Conservation (phyloP, 352 stramenopile genomes). For the Globisporangium paroecandrum region DNA sequence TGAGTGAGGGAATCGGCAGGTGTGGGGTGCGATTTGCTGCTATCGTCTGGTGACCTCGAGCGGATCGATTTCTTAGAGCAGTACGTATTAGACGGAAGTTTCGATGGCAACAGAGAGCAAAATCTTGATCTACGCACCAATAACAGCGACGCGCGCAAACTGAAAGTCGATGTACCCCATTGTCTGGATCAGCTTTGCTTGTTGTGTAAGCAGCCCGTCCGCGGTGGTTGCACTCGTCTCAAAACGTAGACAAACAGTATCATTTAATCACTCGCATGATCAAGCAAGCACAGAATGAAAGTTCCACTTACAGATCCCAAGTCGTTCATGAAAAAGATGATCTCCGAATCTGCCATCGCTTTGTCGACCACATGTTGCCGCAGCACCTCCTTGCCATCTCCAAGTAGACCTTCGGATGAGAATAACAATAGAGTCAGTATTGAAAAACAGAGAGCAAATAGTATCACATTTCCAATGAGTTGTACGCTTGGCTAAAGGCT, state of each 20-base stretch:
- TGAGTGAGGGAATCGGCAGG: background rate
- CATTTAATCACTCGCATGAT: background rate
- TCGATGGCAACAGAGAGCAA: background rate
- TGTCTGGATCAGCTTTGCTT: constrained; percentile 37
- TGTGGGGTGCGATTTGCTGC: background rate
- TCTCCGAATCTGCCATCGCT: constrained; percentile 59
- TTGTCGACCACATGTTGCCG: constrained; percentile 44
- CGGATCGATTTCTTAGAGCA: background rate
- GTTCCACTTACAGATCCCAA: constrained; percentile 40
- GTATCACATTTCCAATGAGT: background rate
- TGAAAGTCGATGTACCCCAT: constrained; percentile 47
- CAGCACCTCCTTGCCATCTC: constrained; percentile 35
- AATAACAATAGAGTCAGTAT: background rate
- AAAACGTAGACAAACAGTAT: background rate
- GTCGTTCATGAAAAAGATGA: constrained; percentile 79
- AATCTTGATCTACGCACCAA: constrained; percentile 15
- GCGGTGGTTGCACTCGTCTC: constrained; percentile 43
- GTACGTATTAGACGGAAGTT: no score
- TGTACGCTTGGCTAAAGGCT: constrained; percentile 45
- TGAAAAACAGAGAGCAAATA: background rate
- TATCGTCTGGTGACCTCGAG: constrained; percentile 4
- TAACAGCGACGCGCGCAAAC: constrained; percentile 20
- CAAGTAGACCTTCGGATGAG: constrained; percentile 37
- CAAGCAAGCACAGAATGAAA: background rate
- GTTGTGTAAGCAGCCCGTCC: constrained; percentile 43